Evolutionary conservation across 257 asterid species (phyloP), one percentile per base, ranked within the genome.

Genomic region (Penstemon eatonii): DNA sequence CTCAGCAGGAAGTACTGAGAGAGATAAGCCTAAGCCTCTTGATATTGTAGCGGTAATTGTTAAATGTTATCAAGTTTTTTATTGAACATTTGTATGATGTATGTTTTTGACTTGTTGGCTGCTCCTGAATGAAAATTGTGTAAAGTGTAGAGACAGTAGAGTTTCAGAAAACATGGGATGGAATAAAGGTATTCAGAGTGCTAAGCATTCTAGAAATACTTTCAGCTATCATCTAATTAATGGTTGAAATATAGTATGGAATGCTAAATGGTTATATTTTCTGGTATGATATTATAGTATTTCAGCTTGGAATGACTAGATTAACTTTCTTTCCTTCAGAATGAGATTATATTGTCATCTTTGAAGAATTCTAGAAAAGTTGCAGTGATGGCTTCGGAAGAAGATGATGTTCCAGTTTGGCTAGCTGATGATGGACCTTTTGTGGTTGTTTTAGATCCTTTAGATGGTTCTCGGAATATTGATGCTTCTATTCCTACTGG

Each of bases 401-500:
- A 92, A 80, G 97, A 92, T 37, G 98, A 92, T 63, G 80, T 82
- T 40, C 98, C 97, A 3, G 79, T 92, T 76, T 92, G 98, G 98
- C 79, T 92, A 50, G 72, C 80, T 13, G 95, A 92, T 65, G 85
- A 85, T 62, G 96, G 95, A 52, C 96, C 93, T 0, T 92, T 82
- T 68, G 97, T 88, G 65, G 97, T 92, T 50, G 98, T 90, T 25
- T 73, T 84, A 52, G 98, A 92, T 66, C 97, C 98, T 61, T 72
- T 92, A 2, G 98, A 92, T 73, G 98, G 98, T 36, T 92, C 97
- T 13, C 75, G 98, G 39, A 92, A 92, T 53, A 92, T 92, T 10
- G 98, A 88, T 68, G 98, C 98, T 41, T 92, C 97, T 5, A 90
- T 92, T 76, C 96, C 98, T n/a, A 92, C 97, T 4, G 98, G 98